Conservation (phyloP, 129 eudicot species). For the Dittrichia graveolens region DNA sequence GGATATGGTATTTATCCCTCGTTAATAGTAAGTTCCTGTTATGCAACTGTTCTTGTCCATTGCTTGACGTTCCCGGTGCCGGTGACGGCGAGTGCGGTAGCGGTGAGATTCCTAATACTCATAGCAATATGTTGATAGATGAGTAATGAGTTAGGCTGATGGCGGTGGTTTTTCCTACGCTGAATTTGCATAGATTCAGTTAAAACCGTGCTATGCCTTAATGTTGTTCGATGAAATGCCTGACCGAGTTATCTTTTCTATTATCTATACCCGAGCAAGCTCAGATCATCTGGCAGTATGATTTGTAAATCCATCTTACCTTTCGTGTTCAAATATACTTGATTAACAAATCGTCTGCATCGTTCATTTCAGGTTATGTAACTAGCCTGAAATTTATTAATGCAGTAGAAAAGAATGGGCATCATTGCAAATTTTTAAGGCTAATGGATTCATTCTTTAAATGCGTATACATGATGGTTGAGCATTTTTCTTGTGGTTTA, state of each 20-base stretch:
- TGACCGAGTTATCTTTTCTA: constrained; percentile 8
- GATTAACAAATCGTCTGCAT: background rate
- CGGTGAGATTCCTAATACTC: background rate
- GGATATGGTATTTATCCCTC: no score
- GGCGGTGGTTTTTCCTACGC: background rate
- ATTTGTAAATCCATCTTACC: background rate
- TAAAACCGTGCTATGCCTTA: background rate
- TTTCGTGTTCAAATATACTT: background rate
- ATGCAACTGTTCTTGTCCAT: background rate
- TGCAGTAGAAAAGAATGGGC: no score
- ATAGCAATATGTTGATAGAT: no score
- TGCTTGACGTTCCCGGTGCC: background rate
- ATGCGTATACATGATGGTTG: no score
- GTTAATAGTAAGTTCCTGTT: background rate
- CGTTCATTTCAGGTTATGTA: no score
- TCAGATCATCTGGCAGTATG: constrained; percentile 8
- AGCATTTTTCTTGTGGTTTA: background rate
- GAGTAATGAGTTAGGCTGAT: background rate
- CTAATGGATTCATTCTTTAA: no score
- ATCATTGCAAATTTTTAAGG: no score
- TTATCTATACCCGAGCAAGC: background rate
- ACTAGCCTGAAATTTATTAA: no score
- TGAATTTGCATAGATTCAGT: constrained; percentile 7
- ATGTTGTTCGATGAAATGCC: constrained; percentile 25
- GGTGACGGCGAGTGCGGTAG: background rate